Evolutionary conservation across 257 asterid species (phyloP).

Genomic region (Nicotiana knightiana): DNA sequence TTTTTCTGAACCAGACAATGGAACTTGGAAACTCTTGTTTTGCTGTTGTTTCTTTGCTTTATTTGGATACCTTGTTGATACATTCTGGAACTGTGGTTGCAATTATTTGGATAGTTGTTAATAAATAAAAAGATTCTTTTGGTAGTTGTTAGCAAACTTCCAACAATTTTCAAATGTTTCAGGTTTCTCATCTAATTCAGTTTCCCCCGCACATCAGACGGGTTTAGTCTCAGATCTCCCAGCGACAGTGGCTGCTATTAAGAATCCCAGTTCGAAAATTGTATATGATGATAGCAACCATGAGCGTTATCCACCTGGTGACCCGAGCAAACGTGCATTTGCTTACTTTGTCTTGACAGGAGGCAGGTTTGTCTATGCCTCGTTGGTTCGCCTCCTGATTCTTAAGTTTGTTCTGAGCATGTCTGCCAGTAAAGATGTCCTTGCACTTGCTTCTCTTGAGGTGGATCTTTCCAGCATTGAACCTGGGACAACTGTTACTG

Average conservation of each 20-base stretch:
- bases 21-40: background rate
- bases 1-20: background rate
- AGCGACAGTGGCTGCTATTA: constrained; percentile 71
- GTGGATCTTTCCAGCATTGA: constrained; percentile 87
- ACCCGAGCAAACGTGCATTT: constrained; percentile 90
- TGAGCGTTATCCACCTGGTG: constrained; percentile 88
- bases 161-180: constrained; percentile 14
- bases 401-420: constrained; percentile 87
- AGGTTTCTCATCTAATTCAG: constrained; percentile 62
- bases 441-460: constrained; percentile 89
- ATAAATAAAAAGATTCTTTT: background rate
- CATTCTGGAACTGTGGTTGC: background rate
- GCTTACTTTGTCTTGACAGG: constrained; percentile 88
- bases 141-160: background rate
- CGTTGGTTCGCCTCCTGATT: constrained; percentile 79
- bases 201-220: constrained; percentile 38
- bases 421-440: constrained; percentile 97
- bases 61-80: background rate
- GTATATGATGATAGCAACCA: constrained; percentile 74
- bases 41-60: background rate
- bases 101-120: background rate
- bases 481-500: constrained; percentile 87
- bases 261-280: constrained; percentile 75
- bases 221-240: constrained; percentile 44
- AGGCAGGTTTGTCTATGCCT: constrained; percentile 91